Base-by-base conservation (phyloP, 257 asterid species). In the Solanum sejunctum region DNA sequence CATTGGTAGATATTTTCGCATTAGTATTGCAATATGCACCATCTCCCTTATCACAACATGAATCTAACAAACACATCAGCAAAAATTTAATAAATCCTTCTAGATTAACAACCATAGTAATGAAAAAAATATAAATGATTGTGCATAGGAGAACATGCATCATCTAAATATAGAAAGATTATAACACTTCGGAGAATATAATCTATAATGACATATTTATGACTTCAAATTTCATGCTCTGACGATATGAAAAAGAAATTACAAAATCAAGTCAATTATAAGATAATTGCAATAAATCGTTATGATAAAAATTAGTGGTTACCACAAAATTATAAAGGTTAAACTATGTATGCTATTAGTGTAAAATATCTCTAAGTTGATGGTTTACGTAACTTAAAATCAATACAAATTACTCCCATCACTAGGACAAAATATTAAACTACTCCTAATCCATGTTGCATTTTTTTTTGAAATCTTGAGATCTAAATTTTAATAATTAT, bases 1-100 rank as follows among this genome's bases (percentile, higher is more conserved):
- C 3, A 86, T 0, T 20, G 91, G 88, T 8, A 89, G 1, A 55
- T 84, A 86, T 10, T 45, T 49, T 7, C 91, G 39, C 16, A 93
- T 32, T 11, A 6, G 18, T 94, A 92, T 94, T 26, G 91, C 97
- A 0, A 51, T 12, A 23, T 85, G 85, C 51, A 90, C 92, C 87
- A 91, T 80, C n/a, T 83, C 77, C 75, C 89, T 86, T 0, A 73
- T 86, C 1, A 94, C 21, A 3, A 91, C 83, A 82, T 94, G 98
- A 49, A 91, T 87, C 97, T 94, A 82, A 82, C 8, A 36, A 43
- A 57, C 12, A 21, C 41, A 51, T 13, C 12, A 60, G 36, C 4
- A 77, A 7, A 23, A 15, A 7, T 28, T 28, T 13, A 66, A 26
- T 11, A 55, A 12, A 61, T 4, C 43, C 21, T 23, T 75, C 49